Evolutionary conservation across 441 rosid genomes (phyloP).

Genomic region (Arabidopsis lyrata): DNA sequence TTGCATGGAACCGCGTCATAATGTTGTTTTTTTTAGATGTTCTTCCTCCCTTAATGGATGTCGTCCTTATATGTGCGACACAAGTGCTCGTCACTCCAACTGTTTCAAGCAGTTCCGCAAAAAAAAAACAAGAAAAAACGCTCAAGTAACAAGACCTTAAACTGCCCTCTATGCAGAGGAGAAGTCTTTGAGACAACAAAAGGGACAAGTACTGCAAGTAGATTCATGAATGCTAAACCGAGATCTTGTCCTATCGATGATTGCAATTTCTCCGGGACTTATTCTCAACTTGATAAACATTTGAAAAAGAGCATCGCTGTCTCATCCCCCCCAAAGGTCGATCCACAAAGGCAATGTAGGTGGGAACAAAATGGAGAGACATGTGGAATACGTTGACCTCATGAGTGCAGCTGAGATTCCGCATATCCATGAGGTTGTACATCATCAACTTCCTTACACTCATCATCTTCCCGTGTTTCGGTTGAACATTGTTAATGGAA

Average conservation of each 20-base stretch:
- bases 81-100: not conserved
- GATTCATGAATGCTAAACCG: not conserved
- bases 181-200: not conserved
- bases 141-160: not conserved
- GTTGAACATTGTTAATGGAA: too few species aligned
- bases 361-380: not conserved
- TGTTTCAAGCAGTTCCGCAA: not conserved
- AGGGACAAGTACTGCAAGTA: not conserved
- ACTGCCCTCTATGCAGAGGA: not conserved
- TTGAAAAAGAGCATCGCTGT: not conserved
- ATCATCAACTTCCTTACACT: not conserved
- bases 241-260: not conserved
- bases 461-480: not conserved
- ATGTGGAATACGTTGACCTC: not conserved
- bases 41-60: not conserved
- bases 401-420: not conserved
- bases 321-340: not conserved
- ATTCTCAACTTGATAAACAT: not conserved
- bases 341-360: not conserved
- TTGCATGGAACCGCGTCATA: constrained; percentile 35
- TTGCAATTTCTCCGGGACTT: not conserved
- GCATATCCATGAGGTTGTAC: not conserved
- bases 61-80: not conserved
- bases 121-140: not conserved
- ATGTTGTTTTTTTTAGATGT: constrained; percentile 6